Evolutionary conservation across 2,329 filamentous ascomycete genomes (phyloP).

Genomic region (Fusarium penzigii): DNA sequence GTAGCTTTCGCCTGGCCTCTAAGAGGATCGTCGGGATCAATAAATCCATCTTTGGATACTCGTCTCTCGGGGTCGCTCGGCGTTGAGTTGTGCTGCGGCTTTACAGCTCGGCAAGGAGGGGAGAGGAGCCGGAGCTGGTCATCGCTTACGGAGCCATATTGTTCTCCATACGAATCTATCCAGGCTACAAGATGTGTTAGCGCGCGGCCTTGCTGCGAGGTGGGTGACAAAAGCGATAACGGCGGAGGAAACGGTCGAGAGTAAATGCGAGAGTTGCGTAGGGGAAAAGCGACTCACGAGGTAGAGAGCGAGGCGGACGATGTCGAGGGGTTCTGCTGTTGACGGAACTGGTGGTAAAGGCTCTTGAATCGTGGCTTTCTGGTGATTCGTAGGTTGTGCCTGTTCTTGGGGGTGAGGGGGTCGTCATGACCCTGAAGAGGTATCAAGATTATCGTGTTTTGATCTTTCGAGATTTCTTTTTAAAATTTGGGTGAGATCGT

Average conservation of each 20-base stretch:
- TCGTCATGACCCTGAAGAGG: slow-evolving; percentile 26
- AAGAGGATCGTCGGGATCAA: slow-evolving; percentile 42
- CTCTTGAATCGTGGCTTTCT: slow-evolving; percentile 20
- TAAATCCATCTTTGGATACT: slow-evolving; percentile 50
- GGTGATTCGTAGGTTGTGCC: slow-evolving; percentile 24
- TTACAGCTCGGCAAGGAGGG: slow-evolving; percentile 40
- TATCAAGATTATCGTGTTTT: slow-evolving; percentile 1
- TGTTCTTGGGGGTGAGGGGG: slow-evolving; percentile 28
- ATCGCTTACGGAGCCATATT: slow-evolving; percentile 39
- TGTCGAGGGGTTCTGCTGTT: slow-evolving; percentile 18
- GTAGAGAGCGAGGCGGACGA: slow-evolving; percentile 29
- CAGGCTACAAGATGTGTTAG: slow-evolving; percentile 39
- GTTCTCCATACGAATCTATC: slow-evolving; percentile 50
- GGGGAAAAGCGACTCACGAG: slow-evolving; percentile 20
- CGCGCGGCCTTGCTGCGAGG: slow-evolving; percentile 6
- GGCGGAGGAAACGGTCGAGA: neutral
- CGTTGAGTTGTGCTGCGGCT: slow-evolving; percentile 44
- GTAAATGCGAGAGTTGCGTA: too few relatives aligned
- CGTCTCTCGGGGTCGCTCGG: slow-evolving; percentile 43
- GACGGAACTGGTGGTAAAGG: slow-evolving; percentile 22
- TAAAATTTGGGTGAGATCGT: neutral
- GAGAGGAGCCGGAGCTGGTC: slow-evolving; percentile 42
- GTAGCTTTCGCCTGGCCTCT: slow-evolving; percentile 36
- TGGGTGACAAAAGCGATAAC: neutral
- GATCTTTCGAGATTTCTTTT: neutral